These are phyloP conservation scores for Emergomyces africanus DNA, from an alignment of 2,329 filamentous ascomycete species.

Conservation along the genomic window DNA sequence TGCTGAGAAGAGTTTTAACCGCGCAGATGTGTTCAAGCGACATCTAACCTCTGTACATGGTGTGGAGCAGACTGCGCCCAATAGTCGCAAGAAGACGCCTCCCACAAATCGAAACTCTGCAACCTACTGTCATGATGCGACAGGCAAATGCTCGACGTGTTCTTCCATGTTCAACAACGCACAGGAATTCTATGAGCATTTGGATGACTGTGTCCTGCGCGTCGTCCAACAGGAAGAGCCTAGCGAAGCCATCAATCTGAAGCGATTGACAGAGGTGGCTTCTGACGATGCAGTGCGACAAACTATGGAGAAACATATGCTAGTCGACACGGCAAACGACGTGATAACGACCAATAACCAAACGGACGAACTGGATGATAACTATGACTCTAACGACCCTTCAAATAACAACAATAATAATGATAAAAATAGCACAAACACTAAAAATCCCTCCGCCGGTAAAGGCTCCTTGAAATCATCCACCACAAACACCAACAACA, in stretches of 20 bases:
- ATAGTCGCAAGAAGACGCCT: constrained; percentile 65
- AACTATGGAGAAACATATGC: constrained; percentile 45
- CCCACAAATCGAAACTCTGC: constrained; percentile 50
- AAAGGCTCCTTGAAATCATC: constrained; percentile 12
- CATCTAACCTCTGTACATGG: constrained; percentile 83
- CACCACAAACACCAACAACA: constrained; percentile 9
- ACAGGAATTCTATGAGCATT: constrained; percentile 95
- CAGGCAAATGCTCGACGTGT: constrained; percentile 86
- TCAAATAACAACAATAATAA: constrained; percentile 28
- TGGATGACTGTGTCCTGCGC: constrained; percentile 57
- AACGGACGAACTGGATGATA: constrained; percentile 37
- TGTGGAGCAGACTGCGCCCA: constrained; percentile 85
- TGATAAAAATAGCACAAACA: constrained; percentile 10
- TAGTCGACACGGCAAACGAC: constrained; percentile 37
- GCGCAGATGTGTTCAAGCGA: constrained; percentile 90
- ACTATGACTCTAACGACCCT: constrained; percentile 5
- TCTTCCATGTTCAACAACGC: constrained; percentile 70
- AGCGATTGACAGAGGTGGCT: constrained; percentile 45
- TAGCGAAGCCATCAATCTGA: constrained; percentile 45
- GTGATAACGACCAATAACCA: constrained; percentile 41
- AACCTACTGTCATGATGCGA: constrained; percentile 60
- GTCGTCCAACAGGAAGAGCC: constrained; percentile 49
- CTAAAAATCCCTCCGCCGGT: constrained; percentile 40
- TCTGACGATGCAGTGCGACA: constrained; percentile 45
- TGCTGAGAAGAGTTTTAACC: constrained; percentile 89